Conservation (phyloP, 352 stramenopile genomes). For the Phytophthora rubi region DNA sequence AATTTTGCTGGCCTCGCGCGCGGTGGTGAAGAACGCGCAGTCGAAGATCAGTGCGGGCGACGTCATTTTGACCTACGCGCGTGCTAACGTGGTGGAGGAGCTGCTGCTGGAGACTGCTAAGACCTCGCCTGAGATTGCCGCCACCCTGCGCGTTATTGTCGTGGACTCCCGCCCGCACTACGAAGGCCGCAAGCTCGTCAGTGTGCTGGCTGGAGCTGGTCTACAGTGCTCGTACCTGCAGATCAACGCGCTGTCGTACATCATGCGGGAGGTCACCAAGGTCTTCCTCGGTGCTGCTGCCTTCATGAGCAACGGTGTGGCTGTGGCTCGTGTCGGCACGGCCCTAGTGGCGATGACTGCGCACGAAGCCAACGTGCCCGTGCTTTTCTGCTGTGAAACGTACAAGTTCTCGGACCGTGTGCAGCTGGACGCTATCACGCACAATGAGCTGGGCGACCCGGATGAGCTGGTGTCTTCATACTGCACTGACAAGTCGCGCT, state of each 20-base stretch:
- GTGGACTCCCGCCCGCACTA: conserved; percentile 92
- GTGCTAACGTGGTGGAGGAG: conserved; percentile 92
- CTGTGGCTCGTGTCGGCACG: conserved; percentile 91
- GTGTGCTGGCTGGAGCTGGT: conserved; percentile 66
- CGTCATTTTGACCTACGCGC: conserved; percentile 95
- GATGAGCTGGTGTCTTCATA: conserved; percentile 83
- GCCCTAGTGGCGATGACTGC: conserved; percentile 94
- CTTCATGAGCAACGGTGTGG: conserved; percentile 96
- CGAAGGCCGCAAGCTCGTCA: conserved; percentile 85
- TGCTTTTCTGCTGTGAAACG: conserved; percentile 98
- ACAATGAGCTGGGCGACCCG: conserved; percentile 97
- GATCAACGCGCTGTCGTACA: conserved; percentile 95
- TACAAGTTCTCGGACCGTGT: conserved; percentile 98
- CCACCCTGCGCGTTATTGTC: conserved; percentile 92
- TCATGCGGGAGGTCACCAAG: conserved; percentile 97
- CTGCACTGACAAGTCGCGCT: conserved; percentile 59
- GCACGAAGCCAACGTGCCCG: conserved; percentile 92
- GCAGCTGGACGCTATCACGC: conserved; percentile 97
- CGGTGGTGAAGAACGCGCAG: conserved; percentile 88
- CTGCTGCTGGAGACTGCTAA: conserved; percentile 73
- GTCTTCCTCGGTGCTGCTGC: conserved; percentile 95
- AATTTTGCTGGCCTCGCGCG: conserved; percentile 92
- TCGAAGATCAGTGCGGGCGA: conserved; percentile 92
- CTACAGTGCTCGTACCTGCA: conserved; percentile 94
- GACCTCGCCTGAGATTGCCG: conserved; percentile 32